phyloP scores from a whole-genome alignment of 164 flowering plant genomes.

The Saururus chinensis region DNA sequence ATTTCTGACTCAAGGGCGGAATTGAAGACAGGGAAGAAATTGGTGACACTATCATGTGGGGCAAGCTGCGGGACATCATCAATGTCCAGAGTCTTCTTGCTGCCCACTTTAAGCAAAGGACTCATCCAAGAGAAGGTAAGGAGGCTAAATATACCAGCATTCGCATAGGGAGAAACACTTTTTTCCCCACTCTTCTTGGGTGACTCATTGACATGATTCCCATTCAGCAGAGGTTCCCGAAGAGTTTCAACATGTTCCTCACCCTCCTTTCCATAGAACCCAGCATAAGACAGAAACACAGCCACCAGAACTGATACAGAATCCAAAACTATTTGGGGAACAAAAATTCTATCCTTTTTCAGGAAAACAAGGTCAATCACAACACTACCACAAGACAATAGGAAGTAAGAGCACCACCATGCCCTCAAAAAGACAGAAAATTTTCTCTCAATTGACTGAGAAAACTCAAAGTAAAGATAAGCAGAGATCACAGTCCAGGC shows the following conservation, averaged over 20 bases:
- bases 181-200: conserved; percentile 3
- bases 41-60: conserved; percentile 16
- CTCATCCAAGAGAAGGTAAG: conserved; percentile 41
- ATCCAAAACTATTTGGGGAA: conserved; percentile 15
- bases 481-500: conserved; percentile 20
- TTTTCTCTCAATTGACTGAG: conserved; percentile 6
- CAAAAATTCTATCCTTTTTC: conserved; percentile 2
- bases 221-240: conserved; percentile 21
- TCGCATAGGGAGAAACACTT: conserved; percentile 19
- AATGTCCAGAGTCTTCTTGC: conserved; percentile 28
- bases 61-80: conserved; percentile 41
- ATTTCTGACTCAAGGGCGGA: conserved; percentile 12
- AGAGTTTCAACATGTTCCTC: conserved; percentile 7
- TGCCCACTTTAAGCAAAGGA: conserved; percentile 25
- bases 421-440: conserved; percentile 15
- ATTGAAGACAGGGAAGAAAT: conserved; percentile 17
- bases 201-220: conserved; percentile 3
- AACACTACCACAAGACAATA: conserved; percentile 13
- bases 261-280: conserved; percentile 11
- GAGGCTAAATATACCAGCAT: conserved; percentile 23
- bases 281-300: conserved; percentile 12
- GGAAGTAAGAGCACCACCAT: conserved; percentile 25
- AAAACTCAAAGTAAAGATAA: conserved; percentile 20
- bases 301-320: conserved; percentile 11
- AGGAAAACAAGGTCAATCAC: conserved; percentile 12